These are phyloP conservation scores for Cladobotryum mycophilum DNA, from an alignment of 2,329 filamentous ascomycete genomes.

Conservation along the genomic window DNA sequence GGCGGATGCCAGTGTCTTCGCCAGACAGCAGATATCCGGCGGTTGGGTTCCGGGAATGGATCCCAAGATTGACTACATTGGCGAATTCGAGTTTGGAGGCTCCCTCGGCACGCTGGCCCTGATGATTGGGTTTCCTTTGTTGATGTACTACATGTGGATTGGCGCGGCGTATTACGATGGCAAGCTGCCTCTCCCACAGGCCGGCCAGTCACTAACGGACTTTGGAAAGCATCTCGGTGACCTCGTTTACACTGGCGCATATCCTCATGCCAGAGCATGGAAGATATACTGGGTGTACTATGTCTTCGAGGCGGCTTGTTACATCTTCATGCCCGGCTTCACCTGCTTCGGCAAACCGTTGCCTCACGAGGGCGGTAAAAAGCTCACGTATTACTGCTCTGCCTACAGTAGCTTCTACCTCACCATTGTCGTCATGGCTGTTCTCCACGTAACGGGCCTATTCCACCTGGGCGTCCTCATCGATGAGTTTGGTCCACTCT, in stretches of 20 bases:
- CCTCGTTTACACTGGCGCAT: constrained; percentile 77
- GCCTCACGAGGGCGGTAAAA: constrained; percentile 72
- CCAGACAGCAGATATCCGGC: constrained; percentile 19
- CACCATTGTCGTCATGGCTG: constrained; percentile 65
- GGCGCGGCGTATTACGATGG: constrained; percentile 88
- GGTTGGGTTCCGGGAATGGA: constrained; percentile 56
- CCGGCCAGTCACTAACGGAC: constrained; percentile 62
- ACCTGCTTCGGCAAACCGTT: constrained; percentile 84
- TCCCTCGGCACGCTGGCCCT: constrained; percentile 70
- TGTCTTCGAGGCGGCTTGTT: constrained; percentile 74
- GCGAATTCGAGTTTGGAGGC: constrained; percentile 78
- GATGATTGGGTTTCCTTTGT: constrained; percentile 81
- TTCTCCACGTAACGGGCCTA: constrained; percentile 71
- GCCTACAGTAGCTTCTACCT: constrained; percentile 81
- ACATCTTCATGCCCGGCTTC: constrained; percentile 80
- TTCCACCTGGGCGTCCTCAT: constrained; percentile 90
- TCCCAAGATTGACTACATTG: constrained; percentile 57
- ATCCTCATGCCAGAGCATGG: constrained; percentile 78
- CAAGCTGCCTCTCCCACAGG: constrained; percentile 60
- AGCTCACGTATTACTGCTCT: constrained; percentile 91
- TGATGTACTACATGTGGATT: constrained; percentile 99
- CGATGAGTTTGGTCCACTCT: constrained; percentile 88
- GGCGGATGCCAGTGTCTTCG: constrained; percentile 24
- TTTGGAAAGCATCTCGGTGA: constrained; percentile 66
- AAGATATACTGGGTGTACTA: constrained; percentile 92